Evolutionary conservation across 495 filamentous ascomycete species (phyloP), one percentile per base, ranked within the genome.

Genomic region (Neurospora sp.): DNA sequence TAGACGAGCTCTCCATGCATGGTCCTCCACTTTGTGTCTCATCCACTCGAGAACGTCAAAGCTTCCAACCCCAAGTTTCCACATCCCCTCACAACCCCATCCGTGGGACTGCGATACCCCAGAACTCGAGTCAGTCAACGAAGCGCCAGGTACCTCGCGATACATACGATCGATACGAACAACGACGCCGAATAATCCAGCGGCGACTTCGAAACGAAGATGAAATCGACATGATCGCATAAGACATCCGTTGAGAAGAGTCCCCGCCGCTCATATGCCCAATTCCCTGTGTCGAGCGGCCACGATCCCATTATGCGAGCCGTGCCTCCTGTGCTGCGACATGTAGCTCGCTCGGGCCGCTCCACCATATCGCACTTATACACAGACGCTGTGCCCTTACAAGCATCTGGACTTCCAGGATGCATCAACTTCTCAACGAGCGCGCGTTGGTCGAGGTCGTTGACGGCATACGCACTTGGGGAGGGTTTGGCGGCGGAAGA

Each of bases 271-370:
- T 69, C 31, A 72, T 72, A 72, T 72, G 71, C 41, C 65, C 38
- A 18, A 75, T 73, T 38, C 53, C 38, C 35, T 35, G 69, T 16
- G 48, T 40, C 72, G 18, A 59, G 27, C 22, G 70, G 37, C 70
- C 70, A 40, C 18, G 44, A 31, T 35, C 69, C 31, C 69, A 75
- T 61, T 48, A 76, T 76, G 75, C 75, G 75, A 74, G 59, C n/a
- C 68, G 75, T 69, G 71, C 40, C 71, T 69, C 71, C 69, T 37
- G 40, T 20, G n/a, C 40, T 74, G 27, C 69, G 72, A 48, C 72
- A 69, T 40, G 48, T 72, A 65, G 45, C 59, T 68, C 72, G 44
- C 72, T 39, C 69, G 40, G 38, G 48, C 45, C 20, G 14, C 40
- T 71, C 31, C 42, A 40, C 45, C 40, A 31, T 31, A n/a, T 68